Evolutionary conservation across 2,329 filamentous ascomycete species (phyloP), one percentile per base, ranked within the genome.

Genomic region (Colletotrichum kahawae): DNA sequence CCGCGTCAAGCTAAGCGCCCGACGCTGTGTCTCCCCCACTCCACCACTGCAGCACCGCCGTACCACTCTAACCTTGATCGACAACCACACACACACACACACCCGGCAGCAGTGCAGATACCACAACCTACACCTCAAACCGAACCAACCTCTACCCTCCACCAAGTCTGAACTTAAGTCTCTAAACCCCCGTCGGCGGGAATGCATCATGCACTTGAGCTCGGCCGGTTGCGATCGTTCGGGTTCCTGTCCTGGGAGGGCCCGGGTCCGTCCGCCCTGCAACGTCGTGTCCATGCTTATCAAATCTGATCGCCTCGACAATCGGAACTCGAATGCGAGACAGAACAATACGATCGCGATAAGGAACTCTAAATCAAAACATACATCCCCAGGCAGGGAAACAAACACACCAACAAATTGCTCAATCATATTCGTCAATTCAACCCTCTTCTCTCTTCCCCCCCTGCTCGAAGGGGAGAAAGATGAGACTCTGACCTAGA

Each of bases 1-100:
- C 59, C 68, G 57, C 68, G 68, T 36, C 54, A 71, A 65, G 59
- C 68, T 71, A 71, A 66, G 59, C 68, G 68, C 68, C 68, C 51
- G 38, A 63, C 13, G 13, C 21, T 21, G 33, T 54, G 18, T 63
- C 56, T 10, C 56, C 27, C 57, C 43, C 29, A 33, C 48, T 31
- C 38, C 63, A 51, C 34, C 38, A 48, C 62, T 64, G 18, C 27
- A 33, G 9, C 14, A 31, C 16, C 21, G 21, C 54, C 14, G 24
- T 59, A 18, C 57, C 48, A n/a, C 29, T 2, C 51, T 4, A 38
- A 67, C 31, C 31, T 6, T 24, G 10, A 18, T 24, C 24, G 24
- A 33, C 18, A 13, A 12, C 31, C n/a, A n/a, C 18, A 27, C 29
- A 1, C 18, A 10, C 24, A 29, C 38, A 1, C 18, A 10, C 24